These are phyloP conservation scores for Mycena haematopus DNA, from an alignment of 768 basidiomycete genomes.

Conservation along the genomic window DNA sequence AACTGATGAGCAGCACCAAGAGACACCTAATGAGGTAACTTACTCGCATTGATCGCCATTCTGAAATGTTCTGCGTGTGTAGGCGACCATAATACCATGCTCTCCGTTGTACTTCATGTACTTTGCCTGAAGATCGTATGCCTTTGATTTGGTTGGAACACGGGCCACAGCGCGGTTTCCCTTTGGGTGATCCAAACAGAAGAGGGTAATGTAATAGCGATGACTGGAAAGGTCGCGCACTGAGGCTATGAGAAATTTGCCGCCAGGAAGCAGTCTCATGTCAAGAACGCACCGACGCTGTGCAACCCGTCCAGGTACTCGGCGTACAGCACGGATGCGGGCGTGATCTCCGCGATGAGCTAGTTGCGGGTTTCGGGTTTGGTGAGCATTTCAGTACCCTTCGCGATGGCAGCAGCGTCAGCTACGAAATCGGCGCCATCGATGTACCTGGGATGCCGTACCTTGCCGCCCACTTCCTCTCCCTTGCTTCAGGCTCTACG, in stretches of 20 bases:
- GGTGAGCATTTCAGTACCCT: too few relatives aligned
- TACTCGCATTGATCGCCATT: constrained; percentile 30
- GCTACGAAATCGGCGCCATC: too few relatives aligned
- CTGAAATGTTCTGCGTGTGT: constrained; percentile 47
- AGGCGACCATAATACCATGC: constrained; percentile 64
- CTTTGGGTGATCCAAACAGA: constrained; percentile 59
- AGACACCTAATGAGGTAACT: not conserved
- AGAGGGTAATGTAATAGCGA: constrained; percentile 59
- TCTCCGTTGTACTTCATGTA: constrained; percentile 55
- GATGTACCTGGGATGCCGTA: too few relatives aligned
- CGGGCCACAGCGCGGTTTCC: constrained; percentile 56
- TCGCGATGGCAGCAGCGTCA: too few relatives aligned
- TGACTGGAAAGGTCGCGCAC: constrained; percentile 50
- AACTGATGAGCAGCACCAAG: not conserved
- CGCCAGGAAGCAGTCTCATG: constrained; percentile 68
- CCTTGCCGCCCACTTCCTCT: too few relatives aligned
- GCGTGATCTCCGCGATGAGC: too few relatives aligned
- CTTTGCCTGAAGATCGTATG: constrained; percentile 64
- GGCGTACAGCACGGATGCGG: too few relatives aligned
- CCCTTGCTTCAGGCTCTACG: too few relatives aligned
- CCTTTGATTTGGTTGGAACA: constrained; percentile 54
- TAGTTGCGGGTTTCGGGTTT: too few relatives aligned
- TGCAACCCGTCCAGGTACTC: too few relatives aligned
- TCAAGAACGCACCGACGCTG: too few relatives aligned
- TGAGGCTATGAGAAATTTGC: constrained; percentile 71